These are phyloP conservation scores for Bauhinia variegata DNA, from an alignment of 306 rosid genomes.

Conservation along the genomic window DNA sequence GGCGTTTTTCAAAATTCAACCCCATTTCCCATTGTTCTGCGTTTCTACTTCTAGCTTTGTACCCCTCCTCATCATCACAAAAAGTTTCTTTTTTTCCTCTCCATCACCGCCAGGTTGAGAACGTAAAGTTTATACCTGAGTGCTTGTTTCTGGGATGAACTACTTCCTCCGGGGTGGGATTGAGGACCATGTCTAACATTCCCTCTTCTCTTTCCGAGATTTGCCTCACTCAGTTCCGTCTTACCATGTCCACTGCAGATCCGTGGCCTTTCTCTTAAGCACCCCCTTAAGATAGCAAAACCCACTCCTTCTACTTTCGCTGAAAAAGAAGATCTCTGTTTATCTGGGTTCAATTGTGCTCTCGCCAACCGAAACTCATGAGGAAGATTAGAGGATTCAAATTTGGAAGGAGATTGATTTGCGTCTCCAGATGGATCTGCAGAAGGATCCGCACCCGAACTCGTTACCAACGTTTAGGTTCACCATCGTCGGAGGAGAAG, in stretches of 20 bases:
- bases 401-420: constrained; percentile 57
- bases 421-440: constrained; percentile 54
- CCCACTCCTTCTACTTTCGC: neutral
- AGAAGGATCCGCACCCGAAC: constrained; percentile 36
- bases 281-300: constrained; percentile 4
- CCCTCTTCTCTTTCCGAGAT: constrained; percentile 66
- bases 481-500: neutral
- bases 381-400: constrained; percentile 59
- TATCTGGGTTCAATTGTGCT: neutral
- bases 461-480: constrained; percentile 35
- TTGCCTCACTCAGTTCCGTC: constrained; percentile 58
- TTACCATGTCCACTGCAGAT: constrained; percentile 73
- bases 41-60: too few relatives aligned
- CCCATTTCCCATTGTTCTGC: too few relatives aligned
- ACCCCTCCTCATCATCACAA: too few relatives aligned
- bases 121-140: neutral
- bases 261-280: constrained; percentile 71
- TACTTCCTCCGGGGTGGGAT: neutral
- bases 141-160: constrained; percentile 21
- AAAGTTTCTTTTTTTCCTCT: neutral
- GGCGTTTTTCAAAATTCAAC: too few relatives aligned
- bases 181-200: constrained; percentile 57
- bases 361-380: constrained; percentile 32
- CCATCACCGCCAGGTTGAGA: neutral
- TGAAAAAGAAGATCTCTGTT: neutral